phyloP scores from a whole-genome alignment of 345 rosid genomes.

The Camelina neglecta region DNA sequence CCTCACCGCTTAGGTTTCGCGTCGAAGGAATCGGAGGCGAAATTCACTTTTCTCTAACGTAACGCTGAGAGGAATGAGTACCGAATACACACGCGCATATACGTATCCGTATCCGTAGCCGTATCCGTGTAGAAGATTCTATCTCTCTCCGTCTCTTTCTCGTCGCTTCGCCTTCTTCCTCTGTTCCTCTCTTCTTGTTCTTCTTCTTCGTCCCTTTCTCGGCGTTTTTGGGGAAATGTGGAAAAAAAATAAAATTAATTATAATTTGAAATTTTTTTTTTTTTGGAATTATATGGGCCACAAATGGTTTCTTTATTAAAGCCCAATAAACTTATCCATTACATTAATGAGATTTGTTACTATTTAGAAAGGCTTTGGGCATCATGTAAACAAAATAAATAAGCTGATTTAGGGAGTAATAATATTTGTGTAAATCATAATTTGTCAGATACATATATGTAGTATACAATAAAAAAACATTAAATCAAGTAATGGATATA shows the following conservation, averaged over 20 bases:
- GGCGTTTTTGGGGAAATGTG: background rate
- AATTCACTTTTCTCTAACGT: background rate
- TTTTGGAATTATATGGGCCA: slow-evolving; percentile 10
- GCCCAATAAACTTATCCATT: slow-evolving; percentile 27
- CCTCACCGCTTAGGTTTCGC: slow-evolving; percentile 3
- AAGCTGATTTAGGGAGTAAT: no score
- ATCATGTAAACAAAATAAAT: no score
- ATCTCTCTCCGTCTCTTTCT: background rate
- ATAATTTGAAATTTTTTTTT: slow-evolving; percentile 12
- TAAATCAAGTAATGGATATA: background rate
- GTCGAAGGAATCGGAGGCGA: background rate
- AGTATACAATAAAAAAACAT: no score
- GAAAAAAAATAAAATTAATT: slow-evolving; percentile 10
- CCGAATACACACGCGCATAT: background rate
- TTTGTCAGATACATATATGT: no score
- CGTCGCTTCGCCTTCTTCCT: slow-evolving; percentile 34
- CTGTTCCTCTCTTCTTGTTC: background rate
- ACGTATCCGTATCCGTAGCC: background rate
- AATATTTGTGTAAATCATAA: no score
- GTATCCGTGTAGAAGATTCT: background rate
- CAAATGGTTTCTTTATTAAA: background rate
- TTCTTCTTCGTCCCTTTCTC: background rate
- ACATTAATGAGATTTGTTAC: no score
- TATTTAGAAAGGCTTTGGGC: no score
- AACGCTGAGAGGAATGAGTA: background rate